A percentile compares a stretch with the other conserved stretches of the same genome.
Evolutionary conservation across 1,139 yeast genomes (phyloP).

Genomic region (Pichia sp.): DNA sequence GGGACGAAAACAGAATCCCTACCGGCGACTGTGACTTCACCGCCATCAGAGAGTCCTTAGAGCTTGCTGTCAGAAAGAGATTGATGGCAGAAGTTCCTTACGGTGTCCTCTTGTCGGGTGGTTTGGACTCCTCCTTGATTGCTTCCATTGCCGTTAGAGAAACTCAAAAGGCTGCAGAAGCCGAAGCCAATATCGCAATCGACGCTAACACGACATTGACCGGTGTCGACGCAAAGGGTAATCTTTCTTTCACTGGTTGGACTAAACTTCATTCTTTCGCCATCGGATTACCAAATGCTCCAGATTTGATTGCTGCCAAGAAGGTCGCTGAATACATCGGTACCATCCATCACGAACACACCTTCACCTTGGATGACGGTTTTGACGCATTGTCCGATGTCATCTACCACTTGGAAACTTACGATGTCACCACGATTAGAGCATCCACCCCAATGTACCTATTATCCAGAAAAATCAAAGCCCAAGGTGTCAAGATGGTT

Average conservation of each 20-base stretch:
- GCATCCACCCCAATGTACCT: slow-evolving; percentile 99
- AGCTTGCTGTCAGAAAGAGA: slow-evolving; percentile 95
- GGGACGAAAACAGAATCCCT: slow-evolving; percentile 77
- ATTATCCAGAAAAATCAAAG: slow-evolving; percentile 93
- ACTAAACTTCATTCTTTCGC: slow-evolving; percentile 92
- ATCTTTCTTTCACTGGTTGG: slow-evolving; percentile 76
- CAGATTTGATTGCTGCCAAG: slow-evolving; percentile 93
- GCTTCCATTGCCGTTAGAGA: slow-evolving; percentile 97
- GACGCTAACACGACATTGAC: slow-evolving; percentile 64
- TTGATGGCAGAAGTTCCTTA: slow-evolving; percentile 98
- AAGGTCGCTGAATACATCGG: slow-evolving; percentile 95
- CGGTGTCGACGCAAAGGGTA: slow-evolving; percentile 88
- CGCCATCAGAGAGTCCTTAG: slow-evolving; percentile 73
- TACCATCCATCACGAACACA: slow-evolving; percentile 95
- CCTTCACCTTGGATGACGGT: slow-evolving; percentile 94
- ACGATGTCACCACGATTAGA: slow-evolving; percentile 96
- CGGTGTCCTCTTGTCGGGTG: slow-evolving; percentile 95
- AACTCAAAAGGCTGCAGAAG: slow-evolving; percentile 69
- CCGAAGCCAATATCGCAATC: slow-evolving; percentile 41
- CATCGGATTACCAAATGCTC: slow-evolving; percentile 95
- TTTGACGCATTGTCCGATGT: slow-evolving; percentile 93
- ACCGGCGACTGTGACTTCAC: slow-evolving; percentile 67
- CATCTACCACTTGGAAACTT: slow-evolving; percentile 92
- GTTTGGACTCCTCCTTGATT: slow-evolving; percentile 91
- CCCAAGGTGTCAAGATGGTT: slow-evolving; percentile 99